Base-by-base conservation (phyloP, 306 rosid species). In the Quercus variabilis region DNA sequence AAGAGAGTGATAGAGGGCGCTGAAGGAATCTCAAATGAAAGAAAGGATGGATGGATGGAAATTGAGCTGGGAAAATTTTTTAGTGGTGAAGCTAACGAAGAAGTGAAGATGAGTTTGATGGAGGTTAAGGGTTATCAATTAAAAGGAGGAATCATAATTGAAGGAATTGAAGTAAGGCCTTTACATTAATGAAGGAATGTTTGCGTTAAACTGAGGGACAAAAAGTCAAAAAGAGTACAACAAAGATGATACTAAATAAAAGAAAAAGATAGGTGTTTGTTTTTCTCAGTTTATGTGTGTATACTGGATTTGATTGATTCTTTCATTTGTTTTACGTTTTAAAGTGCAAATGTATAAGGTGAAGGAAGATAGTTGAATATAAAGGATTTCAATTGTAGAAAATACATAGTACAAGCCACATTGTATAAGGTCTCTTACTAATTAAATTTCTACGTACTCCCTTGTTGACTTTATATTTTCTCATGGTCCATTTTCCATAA, bases 41-140 rank as follows among this genome's bases (percentile, higher is more conserved):
- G 97, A 79, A 81, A 77, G 0, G 94, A 87, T 68, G 91, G 89
- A 10, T 92, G 97, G 97, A 79, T 79, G 90, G 97, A 92, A 85
- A 83, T 92, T 60, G 86, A 90, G 80, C 31, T 92, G 4, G 97
- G 97, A 1, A 85, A 84, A 62, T 90, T 92, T 56, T 85, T 79
- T 18, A 83, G 21, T 6, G 89, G 79, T 0, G 84, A 87, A 64
- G 35, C 11, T 4, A 88, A 90, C 26, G 82, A 90, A 1, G 82
- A 88, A 55, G 81, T 92, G 28, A 74, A 63, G 21, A 87, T 90
- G 87, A 83, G 81, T 74, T 12, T 90, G 0, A 83, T 23, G 75
- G 97, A 92, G 38, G 69, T 82, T 2, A 78, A 81, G 11, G 84
- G 93, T 12, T 83, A 81, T 77, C 93, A 82, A 4, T 78, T 88